Percentiles rank a stretch among this genome's conserved stretches.
These are phyloP conservation scores for Pseudognaphalium luteoalbum DNA, from an alignment of 129 eudicot species.

Conservation along the genomic window DNA sequence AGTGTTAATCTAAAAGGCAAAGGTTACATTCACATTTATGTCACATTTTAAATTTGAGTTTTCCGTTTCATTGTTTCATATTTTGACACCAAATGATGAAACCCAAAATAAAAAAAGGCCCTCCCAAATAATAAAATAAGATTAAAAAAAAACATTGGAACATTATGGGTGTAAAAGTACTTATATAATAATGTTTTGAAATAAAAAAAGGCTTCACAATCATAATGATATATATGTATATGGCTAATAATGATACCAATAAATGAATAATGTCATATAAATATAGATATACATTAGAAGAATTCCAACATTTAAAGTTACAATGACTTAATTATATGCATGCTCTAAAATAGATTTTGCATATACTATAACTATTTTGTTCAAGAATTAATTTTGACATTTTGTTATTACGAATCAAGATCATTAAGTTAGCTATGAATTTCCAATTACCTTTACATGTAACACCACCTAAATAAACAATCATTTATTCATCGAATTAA, in stretches of 20 bases:
- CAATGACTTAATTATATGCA: not conserved
- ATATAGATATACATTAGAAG: not conserved
- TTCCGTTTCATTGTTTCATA: not conserved
- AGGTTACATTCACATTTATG: not conserved
- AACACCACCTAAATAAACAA: conserved; percentile 20
- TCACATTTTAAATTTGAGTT: not conserved
- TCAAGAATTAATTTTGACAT: not conserved
- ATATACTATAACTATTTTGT: not conserved
- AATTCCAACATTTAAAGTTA: not conserved
- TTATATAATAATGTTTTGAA: too few species aligned
- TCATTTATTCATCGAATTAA: not conserved
- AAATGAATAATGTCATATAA: not conserved
- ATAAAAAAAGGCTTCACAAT: not conserved
- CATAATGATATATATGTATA: not conserved
- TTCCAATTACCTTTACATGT: conserved; percentile 9
- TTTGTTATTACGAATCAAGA: not conserved
- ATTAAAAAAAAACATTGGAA: too few species aligned
- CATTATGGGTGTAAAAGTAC: too few species aligned
- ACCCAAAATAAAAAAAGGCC: too few species aligned
- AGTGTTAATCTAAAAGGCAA: not conserved
- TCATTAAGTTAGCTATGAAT: not conserved
- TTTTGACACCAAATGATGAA: not conserved
- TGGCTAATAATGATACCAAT: conserved; percentile 1
- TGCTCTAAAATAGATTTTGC: not conserved
- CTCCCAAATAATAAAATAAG: too few species aligned